A percentile compares a stretch with the other conserved stretches of the same genome.
These are phyloP conservation scores for Cynanchum wilfordii DNA, from an alignment of 257 asterid species.

Conservation along the genomic window DNA sequence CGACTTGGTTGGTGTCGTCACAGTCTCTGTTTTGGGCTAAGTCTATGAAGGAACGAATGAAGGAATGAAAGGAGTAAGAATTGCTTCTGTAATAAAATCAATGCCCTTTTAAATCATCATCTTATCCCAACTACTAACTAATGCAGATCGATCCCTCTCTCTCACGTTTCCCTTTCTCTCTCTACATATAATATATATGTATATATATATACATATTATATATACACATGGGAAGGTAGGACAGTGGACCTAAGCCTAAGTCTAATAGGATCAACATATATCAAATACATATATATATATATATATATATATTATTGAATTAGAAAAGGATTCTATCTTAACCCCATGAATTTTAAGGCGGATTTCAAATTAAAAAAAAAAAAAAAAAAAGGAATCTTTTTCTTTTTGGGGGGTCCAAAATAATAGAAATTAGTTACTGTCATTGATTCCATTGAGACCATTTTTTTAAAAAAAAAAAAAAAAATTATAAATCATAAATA, in stretches of 20 bases:
- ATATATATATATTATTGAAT: neutral
- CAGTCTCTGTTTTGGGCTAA: neutral
- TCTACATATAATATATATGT: too few relatives aligned
- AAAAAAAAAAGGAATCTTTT: neutral
- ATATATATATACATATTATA: neutral
- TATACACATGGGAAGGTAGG: neutral
- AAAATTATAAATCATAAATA: too few relatives aligned
- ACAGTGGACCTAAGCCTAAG: neutral
- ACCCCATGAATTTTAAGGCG: conserved; percentile 8
- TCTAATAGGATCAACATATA: too few relatives aligned
- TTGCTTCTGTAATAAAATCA: neutral
- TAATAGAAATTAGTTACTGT: neutral
- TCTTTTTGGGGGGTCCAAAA: conserved; percentile 1
- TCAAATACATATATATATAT: too few relatives aligned
- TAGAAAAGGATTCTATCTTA: too few relatives aligned
- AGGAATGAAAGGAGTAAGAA: neutral
- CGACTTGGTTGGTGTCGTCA: conserved; percentile 14
- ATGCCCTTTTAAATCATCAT: neutral
- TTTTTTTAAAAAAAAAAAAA: too few relatives aligned
- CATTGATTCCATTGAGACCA: neutral
- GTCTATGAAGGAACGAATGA: neutral
- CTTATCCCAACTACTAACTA: neutral
- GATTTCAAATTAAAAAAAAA: neutral
- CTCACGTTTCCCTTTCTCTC: neutral
- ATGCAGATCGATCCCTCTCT: neutral